Conservation (phyloP, 306 rosid species). For the Urtica urens region DNA sequence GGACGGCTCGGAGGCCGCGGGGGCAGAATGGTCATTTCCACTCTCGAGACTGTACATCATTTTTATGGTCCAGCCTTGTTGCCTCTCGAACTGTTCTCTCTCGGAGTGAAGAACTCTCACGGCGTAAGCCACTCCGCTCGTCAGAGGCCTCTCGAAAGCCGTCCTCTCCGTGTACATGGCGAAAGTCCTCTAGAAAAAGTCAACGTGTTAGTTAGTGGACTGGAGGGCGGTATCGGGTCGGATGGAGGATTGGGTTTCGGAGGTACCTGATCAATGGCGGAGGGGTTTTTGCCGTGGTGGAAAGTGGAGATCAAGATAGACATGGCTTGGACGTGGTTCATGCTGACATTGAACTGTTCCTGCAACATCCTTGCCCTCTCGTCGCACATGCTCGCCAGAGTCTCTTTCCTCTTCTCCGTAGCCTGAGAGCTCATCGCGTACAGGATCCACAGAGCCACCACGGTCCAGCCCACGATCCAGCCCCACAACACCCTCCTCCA, state of each 20-base stretch:
- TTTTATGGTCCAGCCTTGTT: constrained; percentile 95
- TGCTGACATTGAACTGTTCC: constrained; percentile 92
- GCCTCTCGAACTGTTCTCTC: constrained; percentile 88
- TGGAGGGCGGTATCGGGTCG: too few relatives aligned
- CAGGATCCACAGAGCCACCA: constrained; percentile 51
- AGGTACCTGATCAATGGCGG: constrained; percentile 97
- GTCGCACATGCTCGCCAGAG: constrained; percentile 85
- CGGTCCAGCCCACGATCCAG: constrained; percentile 53
- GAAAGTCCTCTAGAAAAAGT: constrained; percentile 64
- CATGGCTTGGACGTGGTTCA: constrained; percentile 98
- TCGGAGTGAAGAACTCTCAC: constrained; percentile 94
- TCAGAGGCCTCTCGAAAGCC: constrained; percentile 96
- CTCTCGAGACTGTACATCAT: constrained; percentile 80
- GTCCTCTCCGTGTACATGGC: constrained; percentile 94
- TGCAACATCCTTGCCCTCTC: constrained; percentile 95
- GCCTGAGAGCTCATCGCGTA: constrained; percentile 50
- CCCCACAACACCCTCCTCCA: constrained; percentile 46
- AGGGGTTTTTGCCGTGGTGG: constrained; percentile 72
- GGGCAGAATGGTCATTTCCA: constrained; percentile 54
- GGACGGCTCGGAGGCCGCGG: constrained; percentile 66
- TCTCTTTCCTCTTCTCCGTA: constrained; percentile 77
- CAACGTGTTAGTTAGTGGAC: constrained; percentile 21
- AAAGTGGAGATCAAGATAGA: constrained; percentile 84
- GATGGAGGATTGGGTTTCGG: too few relatives aligned
- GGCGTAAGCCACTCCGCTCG: constrained; percentile 98